A percentile compares a stretch with the other conserved stretches of the same genome.
Conservation (phyloP, 768 basidiomycete species). For the Boletus edulis region DNA sequence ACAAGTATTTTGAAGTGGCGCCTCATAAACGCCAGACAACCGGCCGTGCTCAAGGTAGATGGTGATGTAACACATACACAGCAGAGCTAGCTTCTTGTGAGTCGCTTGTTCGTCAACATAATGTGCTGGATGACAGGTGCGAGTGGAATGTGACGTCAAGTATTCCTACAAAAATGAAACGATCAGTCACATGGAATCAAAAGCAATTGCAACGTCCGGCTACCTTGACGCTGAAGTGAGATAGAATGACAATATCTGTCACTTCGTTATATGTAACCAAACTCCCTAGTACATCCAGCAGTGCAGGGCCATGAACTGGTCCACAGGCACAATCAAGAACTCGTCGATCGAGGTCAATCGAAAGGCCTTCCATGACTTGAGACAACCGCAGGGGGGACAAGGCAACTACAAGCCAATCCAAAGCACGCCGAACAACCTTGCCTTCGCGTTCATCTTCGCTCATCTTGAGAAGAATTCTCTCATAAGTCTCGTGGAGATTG, state of each 20-base stretch:
- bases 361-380: slow-evolving; percentile 7
- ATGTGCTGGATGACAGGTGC: too few relatives aligned
- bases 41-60: too few relatives aligned
- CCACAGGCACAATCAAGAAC: background rate
- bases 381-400: slow-evolving; percentile 3
- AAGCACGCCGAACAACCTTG: background rate
- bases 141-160: too few relatives aligned
- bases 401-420: slow-evolving; percentile 13
- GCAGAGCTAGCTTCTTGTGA: too few relatives aligned
- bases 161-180: too few relatives aligned
- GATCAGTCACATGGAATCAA: too few relatives aligned
- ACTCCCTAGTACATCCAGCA: slow-evolving; percentile 1
- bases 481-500: slow-evolving; percentile 6
- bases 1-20: too few relatives aligned
- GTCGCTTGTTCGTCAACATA: too few relatives aligned
- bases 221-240: slow-evolving; percentile 16
- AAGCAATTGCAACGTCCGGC: too few relatives aligned
- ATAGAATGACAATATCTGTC: slow-evolving; percentile 2
- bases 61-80: too few relatives aligned
- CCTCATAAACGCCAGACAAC: too few relatives aligned
- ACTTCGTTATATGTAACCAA: slow-evolving; percentile 1
- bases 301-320: slow-evolving; percentile 1
- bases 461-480: background rate
- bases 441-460: background rate
- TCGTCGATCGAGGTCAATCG: background rate